phyloP scores from a whole-genome alignment of 2,329 filamentous ascomycete species.

The Aspergillus vadensis region DNA sequence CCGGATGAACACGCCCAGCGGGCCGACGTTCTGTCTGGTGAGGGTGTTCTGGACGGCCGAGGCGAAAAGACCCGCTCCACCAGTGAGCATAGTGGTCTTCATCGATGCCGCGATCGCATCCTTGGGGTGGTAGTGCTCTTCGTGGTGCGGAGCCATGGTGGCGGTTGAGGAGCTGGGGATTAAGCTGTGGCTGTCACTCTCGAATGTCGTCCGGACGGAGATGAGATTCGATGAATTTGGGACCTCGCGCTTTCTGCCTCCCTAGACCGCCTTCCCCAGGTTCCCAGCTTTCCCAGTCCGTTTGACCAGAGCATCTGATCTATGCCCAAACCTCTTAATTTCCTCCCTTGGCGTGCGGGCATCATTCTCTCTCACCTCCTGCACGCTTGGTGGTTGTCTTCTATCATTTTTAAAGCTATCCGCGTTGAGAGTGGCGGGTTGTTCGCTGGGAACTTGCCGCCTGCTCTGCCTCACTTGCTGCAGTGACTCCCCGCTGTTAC shows the following conservation, averaged over 20 bases:
- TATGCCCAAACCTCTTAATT: background rate
- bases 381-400: background rate
- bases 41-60: slow-evolving; percentile 86
- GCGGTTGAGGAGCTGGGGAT: slow-evolving; percentile 25
- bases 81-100: slow-evolving; percentile 66
- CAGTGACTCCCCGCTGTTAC: slow-evolving; percentile 13
- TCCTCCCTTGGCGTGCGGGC: slow-evolving; percentile 1
- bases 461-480: background rate
- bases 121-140: slow-evolving; percentile 67
- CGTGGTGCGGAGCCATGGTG: slow-evolving; percentile 53
- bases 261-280: slow-evolving; percentile 24
- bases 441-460: background rate
- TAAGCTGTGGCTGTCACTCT: slow-evolving; percentile 28
- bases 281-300: slow-evolving; percentile 14
- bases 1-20: slow-evolving; percentile 76
- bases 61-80: slow-evolving; percentile 68
- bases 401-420: background rate
- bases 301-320: slow-evolving; percentile 12
- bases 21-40: slow-evolving; percentile 76
- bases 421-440: slow-evolving; percentile 6
- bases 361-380: background rate
- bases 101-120: slow-evolving; percentile 71
- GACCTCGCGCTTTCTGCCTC: slow-evolving; percentile 30
- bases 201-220: slow-evolving; percentile 26
- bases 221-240: slow-evolving; percentile 30